Base-by-base conservation (phyloP, 371 early-diverging fungal species). In the Mucor lusitanicus region DNA sequence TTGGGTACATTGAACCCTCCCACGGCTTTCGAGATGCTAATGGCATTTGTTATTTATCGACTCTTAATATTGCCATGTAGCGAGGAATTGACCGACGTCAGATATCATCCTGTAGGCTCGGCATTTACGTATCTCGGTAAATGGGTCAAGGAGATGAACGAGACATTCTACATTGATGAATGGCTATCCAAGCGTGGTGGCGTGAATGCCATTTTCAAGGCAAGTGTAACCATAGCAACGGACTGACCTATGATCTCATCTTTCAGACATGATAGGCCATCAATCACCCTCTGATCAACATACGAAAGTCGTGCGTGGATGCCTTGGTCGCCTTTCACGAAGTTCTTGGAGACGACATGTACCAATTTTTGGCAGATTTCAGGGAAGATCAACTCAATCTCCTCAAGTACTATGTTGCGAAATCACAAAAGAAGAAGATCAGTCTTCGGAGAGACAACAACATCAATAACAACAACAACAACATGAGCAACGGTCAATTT, bases 281-380 rank as follows among this genome's bases (percentile, higher is more conserved):
- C 35, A 82, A 82, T 56, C 73, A 80, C 59, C 37, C 77, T n/a
- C 58, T 72, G 30, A 73, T 84, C 23, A 75, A 76, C 39, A 70
- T 82, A 59, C 73, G 84, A 39, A 84, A 84, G 69, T 73, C 82
- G 0, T 80, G 82, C 55, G 81, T 84, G 3, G 80, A 81, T 46
- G 75, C 84, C 3, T 77, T 84, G 28, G 82, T 84, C 3, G 72
- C 75, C n/a, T 81, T 84, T 56, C 79, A 84, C 56, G 76, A 80
- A 63, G 64, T 80, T 3, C 53, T 81, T 39, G 79, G 78, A 3
- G 84, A 77, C 63, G 72, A 74, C n/a, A 67, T 84, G 8, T 81
- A 76, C 67, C 42, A 59, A 6, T 78, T 71, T 35, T 65, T 84
- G 62, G 64, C 62, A 12, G 84, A 80, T 64, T 68, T 84, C 19